Base-by-base conservation (phyloP, 2,329 filamentous ascomycete genomes). In the Calycina marina region DNA sequence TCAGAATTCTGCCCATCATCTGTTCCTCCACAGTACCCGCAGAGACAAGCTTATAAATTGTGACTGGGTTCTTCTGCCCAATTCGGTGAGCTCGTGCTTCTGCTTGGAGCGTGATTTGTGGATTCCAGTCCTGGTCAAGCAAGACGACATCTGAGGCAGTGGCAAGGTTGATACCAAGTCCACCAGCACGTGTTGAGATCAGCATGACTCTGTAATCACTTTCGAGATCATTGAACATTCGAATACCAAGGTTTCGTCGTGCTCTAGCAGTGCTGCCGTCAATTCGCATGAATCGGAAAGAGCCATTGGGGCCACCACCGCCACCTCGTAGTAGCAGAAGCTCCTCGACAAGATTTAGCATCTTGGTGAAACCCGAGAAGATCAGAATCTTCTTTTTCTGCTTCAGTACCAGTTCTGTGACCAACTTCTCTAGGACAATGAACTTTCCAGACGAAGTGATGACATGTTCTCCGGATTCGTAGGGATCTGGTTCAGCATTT, bases 91-190 rank as follows among this genome's bases (percentile, higher is more conserved):
- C 90, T 43, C 90, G 74, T 18, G 85, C 92, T 25, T 96, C 66
- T 0, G 90, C 90, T 54, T 98, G 90, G 20, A 96, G 79, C 45
- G 96, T 90, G 52, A 96, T 88, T 49, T 98, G 88, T 0, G 90
- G 90, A 40, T 98, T 98, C 62, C 93, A 96, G 50, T 98, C 90
- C 0, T 90, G 88, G 47, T 98, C 90, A 31, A 96, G 72, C 41
- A 98, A 93, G 44, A 98, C 93, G 37, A 98, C 88, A 0, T 90
- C 96, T 47, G 96, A 90, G 2, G 90, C 90, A 6, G 85, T 92
- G 0, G 88, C 88, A 35, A 98, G 66, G 50, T 98, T 98, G 62
- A 98, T 96, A 9, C 90, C 90, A 0, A 98, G 85, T 47, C 90
- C 90, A 32, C 90, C 90, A 13, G 90, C 86, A 41, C 90, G 75